A percentile compares a stretch with the other conserved stretches of the same genome.
These are phyloP conservation scores for Apiospora aurea DNA, from an alignment of 2,329 filamentous ascomycete species.

Conservation along the genomic window DNA sequence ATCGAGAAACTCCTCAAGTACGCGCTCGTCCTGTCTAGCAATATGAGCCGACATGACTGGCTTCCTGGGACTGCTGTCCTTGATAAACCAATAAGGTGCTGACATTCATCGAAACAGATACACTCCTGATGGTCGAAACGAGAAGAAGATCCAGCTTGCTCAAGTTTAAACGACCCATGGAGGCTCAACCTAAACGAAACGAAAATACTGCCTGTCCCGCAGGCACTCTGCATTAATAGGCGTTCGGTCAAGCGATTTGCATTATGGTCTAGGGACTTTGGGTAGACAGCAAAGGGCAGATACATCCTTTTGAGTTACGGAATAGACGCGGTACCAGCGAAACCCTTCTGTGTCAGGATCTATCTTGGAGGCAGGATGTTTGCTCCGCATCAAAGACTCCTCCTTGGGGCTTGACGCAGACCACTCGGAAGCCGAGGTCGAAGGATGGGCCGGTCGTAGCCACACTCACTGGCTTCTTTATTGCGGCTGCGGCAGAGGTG, in stretches of 20 bases:
- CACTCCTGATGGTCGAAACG: constrained; percentile 68
- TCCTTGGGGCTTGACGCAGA: neutral
- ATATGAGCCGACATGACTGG: neutral
- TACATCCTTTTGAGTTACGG: constrained; percentile 10
- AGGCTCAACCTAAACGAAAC: constrained; percentile 18
- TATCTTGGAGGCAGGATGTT: neutral
- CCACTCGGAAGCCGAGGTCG: neutral
- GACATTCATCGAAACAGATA: constrained; percentile 53
- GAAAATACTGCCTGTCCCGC: constrained; percentile 21
- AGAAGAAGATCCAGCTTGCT: constrained; percentile 62
- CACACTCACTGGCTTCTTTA: neutral
- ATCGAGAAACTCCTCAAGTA: constrained; percentile 98
- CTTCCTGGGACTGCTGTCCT: neutral
- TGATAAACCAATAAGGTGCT: constrained; percentile 25
- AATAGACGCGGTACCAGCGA: constrained; percentile 21
- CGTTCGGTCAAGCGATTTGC: constrained; percentile 39
- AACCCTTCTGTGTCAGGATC: neutral
- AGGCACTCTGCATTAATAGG: constrained; percentile 39
- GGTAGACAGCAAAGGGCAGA: constrained; percentile 9
- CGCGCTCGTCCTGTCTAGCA: constrained; percentile 36
- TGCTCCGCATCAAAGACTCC: neutral
- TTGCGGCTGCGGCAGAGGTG: neutral
- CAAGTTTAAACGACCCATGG: constrained; percentile 32
- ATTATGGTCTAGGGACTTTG: constrained; percentile 15
- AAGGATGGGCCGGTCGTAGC: neutral